Base-by-base conservation (phyloP, 1,139 yeast species). In the Blastobotrys arbuscula region DNA sequence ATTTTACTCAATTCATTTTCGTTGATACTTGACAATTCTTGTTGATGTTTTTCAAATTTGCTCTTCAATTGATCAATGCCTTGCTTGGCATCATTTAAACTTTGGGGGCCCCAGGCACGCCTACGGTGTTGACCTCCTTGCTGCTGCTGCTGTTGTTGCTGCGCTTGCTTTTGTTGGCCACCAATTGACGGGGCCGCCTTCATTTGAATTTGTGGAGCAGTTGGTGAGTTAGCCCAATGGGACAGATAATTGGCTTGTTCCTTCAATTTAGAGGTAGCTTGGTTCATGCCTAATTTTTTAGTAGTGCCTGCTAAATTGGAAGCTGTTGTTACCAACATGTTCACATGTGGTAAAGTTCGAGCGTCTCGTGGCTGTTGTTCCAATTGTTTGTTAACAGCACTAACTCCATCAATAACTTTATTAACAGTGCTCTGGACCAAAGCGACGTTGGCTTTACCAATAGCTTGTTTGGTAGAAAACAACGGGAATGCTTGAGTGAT, bases 61-160 rank as follows among this genome's bases (percentile, higher is more conserved):
- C 20, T 19, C 10, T 15, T 34, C 9, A 36, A 7, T 19, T 36
- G 10, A 10, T 36, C 13, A 9, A 36, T 20, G 13, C 26, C n/a
- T n/a, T 18, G 26, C 13, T 19, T 16, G 3, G 38, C 38, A 18
- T 34, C 10, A 18, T 19, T 34, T 36, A 36, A 9, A 18, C 13
- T 10, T 36, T 36, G 23, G 39, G 39, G 39, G 39, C 39, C 39
- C 39, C 39, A 36, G 39, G 39, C 24, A 36, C 42, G 42, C 42
- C 42, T 39, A 21, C 42, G 42, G 26, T 16, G 39, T 24, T 24
- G 28, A 7, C 10, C 9, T 7, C 9, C 9, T 24, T 7, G 28
- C 10, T 24, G 28, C 10, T 24, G 28, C 10, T 7, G 10, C 10
- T 24, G 28, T 24, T 24, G 28, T 24, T 7, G 28, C 10, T 24